Conservation (phyloP, 73 alveolate genomes). For the Tetrahymena thermophila region DNA sequence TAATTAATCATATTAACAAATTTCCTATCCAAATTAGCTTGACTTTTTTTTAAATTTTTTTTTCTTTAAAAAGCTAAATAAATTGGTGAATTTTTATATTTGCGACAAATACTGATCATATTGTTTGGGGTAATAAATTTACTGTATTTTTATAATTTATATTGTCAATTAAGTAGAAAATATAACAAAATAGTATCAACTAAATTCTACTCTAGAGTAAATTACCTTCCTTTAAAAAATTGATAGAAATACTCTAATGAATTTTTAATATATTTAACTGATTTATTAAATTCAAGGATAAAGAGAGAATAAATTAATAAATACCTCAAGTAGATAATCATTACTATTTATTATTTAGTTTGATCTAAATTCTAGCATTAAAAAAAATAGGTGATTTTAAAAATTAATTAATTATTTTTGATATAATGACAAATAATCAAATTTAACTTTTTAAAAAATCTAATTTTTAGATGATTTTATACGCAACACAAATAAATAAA, state of each 20-base stretch:
- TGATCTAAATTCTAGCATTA: not conserved
- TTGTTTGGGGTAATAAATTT: not conserved
- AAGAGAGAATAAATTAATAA: no score
- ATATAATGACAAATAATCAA: no score
- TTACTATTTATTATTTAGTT: not conserved
- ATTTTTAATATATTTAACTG: no score
- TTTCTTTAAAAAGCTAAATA: no score
- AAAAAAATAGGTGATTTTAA: no score
- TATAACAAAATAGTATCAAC: not conserved
- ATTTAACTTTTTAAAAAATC: no score
- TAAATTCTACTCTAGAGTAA: not conserved
- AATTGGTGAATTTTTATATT: not conserved
- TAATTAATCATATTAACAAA: not conserved
- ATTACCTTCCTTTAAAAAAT: no score
- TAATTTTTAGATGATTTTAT: no score
- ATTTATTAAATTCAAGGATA: no score
- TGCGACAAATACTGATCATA: not conserved
- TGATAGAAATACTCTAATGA: not conserved
- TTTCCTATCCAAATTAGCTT: not conserved
- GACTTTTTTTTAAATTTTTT: not conserved
- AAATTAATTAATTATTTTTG: not conserved
- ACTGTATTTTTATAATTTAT: not conserved
- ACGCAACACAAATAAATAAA: no score
- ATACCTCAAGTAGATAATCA: not conserved
- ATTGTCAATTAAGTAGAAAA: not conserved